These are phyloP conservation scores for Dioscorea cayenensis DNA, from an alignment of 116 monocot genomes.

Conservation along the genomic window DNA sequence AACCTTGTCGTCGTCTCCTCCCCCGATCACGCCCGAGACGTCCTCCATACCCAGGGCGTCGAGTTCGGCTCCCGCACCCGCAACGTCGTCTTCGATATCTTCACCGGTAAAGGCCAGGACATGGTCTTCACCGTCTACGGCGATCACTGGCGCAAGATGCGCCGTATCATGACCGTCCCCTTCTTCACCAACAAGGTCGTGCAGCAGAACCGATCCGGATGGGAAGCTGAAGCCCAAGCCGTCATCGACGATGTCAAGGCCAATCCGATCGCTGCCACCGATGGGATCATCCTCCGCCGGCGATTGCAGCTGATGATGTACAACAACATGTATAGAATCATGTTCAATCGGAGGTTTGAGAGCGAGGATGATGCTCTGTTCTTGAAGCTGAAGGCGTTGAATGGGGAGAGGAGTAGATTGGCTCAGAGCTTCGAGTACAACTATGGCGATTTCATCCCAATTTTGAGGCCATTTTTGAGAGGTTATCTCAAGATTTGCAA, in stretches of 20 bases:
- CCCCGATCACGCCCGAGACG: conserved; percentile 62
- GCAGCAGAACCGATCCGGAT: conserved; percentile 69
- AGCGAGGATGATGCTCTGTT: conserved; percentile 66
- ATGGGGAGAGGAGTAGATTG: conserved; percentile 64
- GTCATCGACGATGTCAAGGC: conserved; percentile 61
- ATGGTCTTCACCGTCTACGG: conserved; percentile 97
- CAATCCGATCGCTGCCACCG: conserved; percentile 42
- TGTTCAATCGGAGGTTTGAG: conserved; percentile 74
- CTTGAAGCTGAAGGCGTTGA: conserved; percentile 53
- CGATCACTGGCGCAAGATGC: conserved; percentile 94
- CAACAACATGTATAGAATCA: conserved; percentile 80
- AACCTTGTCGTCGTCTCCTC: conserved; percentile 87
- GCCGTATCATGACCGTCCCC: conserved; percentile 90
- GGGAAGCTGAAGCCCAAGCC: conserved; percentile 66
- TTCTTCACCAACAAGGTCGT: conserved; percentile 99
- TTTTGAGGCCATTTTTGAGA: conserved; percentile 61
- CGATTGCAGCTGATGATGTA: conserved; percentile 79
- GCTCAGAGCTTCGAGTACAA: conserved; percentile 85
- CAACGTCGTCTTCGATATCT: conserved; percentile 91
- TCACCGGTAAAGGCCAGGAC: conserved; percentile 91
- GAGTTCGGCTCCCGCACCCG: conserved; percentile 86
- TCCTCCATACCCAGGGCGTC: conserved; percentile 80
- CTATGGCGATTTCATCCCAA: conserved; percentile 76
- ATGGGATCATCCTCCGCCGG: conserved; percentile 51
- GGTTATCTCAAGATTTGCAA: conserved; percentile 73